Evolutionary conservation across 2,329 filamentous ascomycete species (phyloP), one percentile per base, ranked within the genome.

Genomic region (Neonectria sp.): DNA sequence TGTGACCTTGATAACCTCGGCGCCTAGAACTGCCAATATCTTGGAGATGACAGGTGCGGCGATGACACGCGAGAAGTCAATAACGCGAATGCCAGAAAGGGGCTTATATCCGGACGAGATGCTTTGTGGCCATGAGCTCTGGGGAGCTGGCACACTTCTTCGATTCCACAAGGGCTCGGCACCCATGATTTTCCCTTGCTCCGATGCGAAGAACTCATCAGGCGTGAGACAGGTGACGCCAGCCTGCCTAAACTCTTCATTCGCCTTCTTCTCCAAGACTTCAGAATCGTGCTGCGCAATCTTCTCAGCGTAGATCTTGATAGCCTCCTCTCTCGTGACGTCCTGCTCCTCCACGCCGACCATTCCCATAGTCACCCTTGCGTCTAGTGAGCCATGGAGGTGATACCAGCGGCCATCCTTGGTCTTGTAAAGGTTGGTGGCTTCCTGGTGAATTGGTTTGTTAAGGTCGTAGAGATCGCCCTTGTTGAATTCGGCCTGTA

Each of bases 41-140:
- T 76, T 74, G 15, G 78, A 76, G 7, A 80, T 78, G 1, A 77
- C 76, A 0, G 79, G 79, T 0, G 77, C 79, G 1, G 79, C 79
- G 13, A 81, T 81, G 7, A 79, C 79, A 7, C 79, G 72, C 8
- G 78, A 79, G 17, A 81, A 72, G 55, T 81, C 79, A 1, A 81
- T 74, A 17, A 81, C 67, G 40, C 78, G 77, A 27, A 81, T 74
- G 3, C 79, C 79, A n/a, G 76, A 75, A 3, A 81, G 70, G 1
- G 78, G 35, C 72, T 76, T 63, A 67, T 75, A 55, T 40, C 25
- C 29, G 3, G 7, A 1, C 43, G 62, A 1, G 63, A 71, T 31
- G 11, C 6, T n/a, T 43, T 60, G 37, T 3, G 68, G 55, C 52
- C 52, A 64, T 3, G 74, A 57, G 12, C 69, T 59, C 27, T 56